Evolutionary conservation across 176 grass and related monocot species (phyloP).

Genomic region (Triticum aestivum): DNA sequence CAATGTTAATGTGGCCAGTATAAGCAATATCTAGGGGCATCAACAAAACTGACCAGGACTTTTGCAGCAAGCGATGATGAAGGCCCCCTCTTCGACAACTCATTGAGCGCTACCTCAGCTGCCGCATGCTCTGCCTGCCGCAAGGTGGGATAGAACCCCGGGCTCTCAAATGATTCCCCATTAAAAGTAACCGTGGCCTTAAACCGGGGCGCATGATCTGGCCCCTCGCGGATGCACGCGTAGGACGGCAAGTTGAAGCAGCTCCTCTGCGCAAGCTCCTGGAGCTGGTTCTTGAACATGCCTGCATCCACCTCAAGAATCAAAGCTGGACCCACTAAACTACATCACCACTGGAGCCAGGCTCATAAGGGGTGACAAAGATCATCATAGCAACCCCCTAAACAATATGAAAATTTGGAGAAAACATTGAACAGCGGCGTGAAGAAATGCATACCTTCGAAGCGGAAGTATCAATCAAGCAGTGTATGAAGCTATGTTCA

Average conservation of each 20-base stretch:
- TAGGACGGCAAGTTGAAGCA: slow-evolving; percentile 73
- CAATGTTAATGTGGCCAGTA: background rate
- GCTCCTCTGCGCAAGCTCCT: slow-evolving; percentile 77
- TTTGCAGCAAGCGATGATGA: slow-evolving; percentile 54
- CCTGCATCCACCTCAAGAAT: slow-evolving; percentile 23
- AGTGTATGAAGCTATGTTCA: slow-evolving; percentile 21
- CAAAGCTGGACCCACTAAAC: slow-evolving; percentile 3
- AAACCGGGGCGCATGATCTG: slow-evolving; percentile 60
- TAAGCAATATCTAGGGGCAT: background rate
- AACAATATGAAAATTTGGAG: background rate
- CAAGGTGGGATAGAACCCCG: slow-evolving; percentile 46
- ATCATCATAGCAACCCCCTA: background rate
- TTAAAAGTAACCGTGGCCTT: slow-evolving; percentile 71
- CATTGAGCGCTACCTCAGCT: slow-evolving; percentile 55
- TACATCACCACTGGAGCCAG: background rate
- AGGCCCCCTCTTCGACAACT: slow-evolving; percentile 55
- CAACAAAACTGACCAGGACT: slow-evolving; percentile 57
- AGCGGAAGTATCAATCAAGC: background rate
- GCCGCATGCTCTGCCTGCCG: slow-evolving; percentile 57
- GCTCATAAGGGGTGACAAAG: background rate
- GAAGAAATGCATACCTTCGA: slow-evolving; percentile 13
- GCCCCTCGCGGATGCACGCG: slow-evolving; percentile 49
- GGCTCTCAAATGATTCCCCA: slow-evolving; percentile 63
- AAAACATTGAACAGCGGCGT: background rate
- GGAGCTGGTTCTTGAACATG: slow-evolving; percentile 73